A percentile compares a stretch with the other conserved stretches of the same genome.
Evolutionary conservation across 352 stramenopile species (phyloP).

Genomic region (Pythium phragmitis): DNA sequence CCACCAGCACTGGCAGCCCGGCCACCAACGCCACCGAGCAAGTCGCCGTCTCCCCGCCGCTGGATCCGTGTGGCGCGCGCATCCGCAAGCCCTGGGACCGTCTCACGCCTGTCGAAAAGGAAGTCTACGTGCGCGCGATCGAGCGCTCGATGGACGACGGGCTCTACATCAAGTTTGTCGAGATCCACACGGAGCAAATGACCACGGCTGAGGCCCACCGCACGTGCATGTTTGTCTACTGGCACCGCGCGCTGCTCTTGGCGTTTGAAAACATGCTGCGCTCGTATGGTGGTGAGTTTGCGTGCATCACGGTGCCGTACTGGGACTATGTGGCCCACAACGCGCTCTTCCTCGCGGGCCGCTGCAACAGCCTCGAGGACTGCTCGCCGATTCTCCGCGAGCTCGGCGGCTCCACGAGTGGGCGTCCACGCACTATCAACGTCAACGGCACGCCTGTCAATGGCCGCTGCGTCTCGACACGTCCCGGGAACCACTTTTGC

Average conservation of each 20-base stretch:
- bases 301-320: slow-evolving; percentile 86
- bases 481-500: slow-evolving; percentile 74
- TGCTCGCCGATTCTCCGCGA: slow-evolving; percentile 73
- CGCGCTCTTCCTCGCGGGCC: slow-evolving; percentile 56
- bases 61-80: slow-evolving; percentile 48
- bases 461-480: slow-evolving; percentile 50
- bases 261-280: slow-evolving; percentile 88
- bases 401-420: slow-evolving; percentile 55
- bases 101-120: slow-evolving; percentile 57
- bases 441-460: slow-evolving; percentile 71
- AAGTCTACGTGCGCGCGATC: slow-evolving; percentile 73
- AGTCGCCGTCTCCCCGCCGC: neutral
- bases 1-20: neutral
- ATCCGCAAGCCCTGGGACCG: slow-evolving; percentile 80
- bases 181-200: slow-evolving; percentile 87
- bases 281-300: slow-evolving; percentile 70
- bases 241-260: slow-evolving; percentile 78
- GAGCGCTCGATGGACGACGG: slow-evolving; percentile 76
- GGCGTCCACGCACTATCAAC: slow-evolving; percentile 34
- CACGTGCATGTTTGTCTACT: slow-evolving; percentile 89
- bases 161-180: slow-evolving; percentile 85
- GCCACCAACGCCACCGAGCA: slow-evolving; percentile 9
- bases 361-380: slow-evolving; percentile 67
- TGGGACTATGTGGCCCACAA: slow-evolving; percentile 88
- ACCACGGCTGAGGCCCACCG: slow-evolving; percentile 76